Percentiles rank a stretch among this genome's conserved stretches.
These are phyloP conservation scores for Rhizopogon rudus DNA, from an alignment of 768 basidiomycete species.

Conservation along the genomic window DNA sequence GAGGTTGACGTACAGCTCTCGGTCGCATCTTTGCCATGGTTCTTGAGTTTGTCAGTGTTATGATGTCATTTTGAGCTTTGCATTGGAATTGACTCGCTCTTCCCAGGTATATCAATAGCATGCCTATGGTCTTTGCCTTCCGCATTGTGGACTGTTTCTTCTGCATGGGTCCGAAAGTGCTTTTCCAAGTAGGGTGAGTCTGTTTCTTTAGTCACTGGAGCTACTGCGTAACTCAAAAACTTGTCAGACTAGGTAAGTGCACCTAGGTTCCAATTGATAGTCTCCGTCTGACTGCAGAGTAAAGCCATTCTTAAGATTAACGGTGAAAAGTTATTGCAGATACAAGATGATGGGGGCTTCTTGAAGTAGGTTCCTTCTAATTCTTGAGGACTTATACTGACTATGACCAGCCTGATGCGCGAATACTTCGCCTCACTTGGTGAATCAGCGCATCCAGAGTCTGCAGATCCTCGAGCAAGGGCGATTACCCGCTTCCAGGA, in stretches of 20 bases:
- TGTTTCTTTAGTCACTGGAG: neutral
- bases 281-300: constrained; percentile 11
- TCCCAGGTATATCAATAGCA: constrained; percentile 79
- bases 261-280: neutral
- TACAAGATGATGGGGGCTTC: constrained; percentile 96
- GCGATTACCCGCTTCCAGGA: constrained; percentile 98
- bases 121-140: constrained; percentile 98
- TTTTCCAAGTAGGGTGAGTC: constrained; percentile 93
- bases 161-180: constrained; percentile 97
- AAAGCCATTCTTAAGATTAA: constrained; percentile 96
- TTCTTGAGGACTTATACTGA: neutral
- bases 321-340: constrained; percentile 83
- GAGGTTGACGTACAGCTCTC: constrained; percentile 93
- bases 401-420: constrained; percentile 71
- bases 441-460: constrained; percentile 89
- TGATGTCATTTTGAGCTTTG: constrained; percentile 2
- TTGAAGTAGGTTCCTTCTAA: constrained; percentile 58
- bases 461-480: constrained; percentile 81
- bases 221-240: constrained; percentile 8
- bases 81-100: neutral
- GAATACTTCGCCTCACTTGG: constrained; percentile 92
- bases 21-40: constrained; percentile 97
- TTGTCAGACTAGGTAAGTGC: constrained; percentile 49
- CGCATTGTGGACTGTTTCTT: constrained; percentile 97
- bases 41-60: constrained; percentile 82